A percentile compares a stretch with the other conserved stretches of the same genome.
Conservation (phyloP, 2,329 filamentous ascomycete genomes). For the Juglanconis juglandina region DNA sequence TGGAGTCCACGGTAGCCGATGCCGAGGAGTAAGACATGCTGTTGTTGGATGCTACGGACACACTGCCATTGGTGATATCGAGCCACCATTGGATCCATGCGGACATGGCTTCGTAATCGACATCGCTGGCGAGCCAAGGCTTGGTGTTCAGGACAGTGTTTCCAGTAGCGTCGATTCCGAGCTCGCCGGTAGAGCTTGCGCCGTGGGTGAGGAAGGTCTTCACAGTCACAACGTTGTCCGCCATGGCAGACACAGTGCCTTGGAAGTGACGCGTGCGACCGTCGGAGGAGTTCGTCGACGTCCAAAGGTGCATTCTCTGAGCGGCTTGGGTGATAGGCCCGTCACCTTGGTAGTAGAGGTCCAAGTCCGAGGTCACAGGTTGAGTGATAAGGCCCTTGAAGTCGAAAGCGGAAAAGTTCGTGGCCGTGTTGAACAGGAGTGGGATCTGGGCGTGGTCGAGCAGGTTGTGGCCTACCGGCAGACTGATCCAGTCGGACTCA, state of each 20-base stretch:
- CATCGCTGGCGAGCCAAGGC: constrained; percentile 23
- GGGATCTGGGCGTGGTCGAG: constrained; percentile 18
- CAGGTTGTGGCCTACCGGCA: constrained; percentile 15
- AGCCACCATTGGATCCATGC: constrained; percentile 16
- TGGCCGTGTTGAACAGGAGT: constrained; percentile 19
- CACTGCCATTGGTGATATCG: constrained; percentile 8
- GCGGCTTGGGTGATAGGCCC: constrained; percentile 23
- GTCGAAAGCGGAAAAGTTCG: constrained; percentile 20
- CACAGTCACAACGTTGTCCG: constrained; percentile 20
- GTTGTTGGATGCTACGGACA: background rate
- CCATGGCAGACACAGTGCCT: constrained; percentile 21
- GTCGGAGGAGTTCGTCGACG: constrained; percentile 22
- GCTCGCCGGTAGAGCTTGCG: constrained; percentile 22
- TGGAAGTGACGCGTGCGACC: constrained; percentile 24
- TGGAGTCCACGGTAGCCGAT: background rate
- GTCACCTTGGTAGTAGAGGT: constrained; percentile 22
- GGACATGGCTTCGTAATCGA: constrained; percentile 20
- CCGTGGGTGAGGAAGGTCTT: constrained; percentile 25
- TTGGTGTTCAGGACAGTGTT: constrained; percentile 22
- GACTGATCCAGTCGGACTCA: constrained; percentile 13
- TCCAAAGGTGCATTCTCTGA: constrained; percentile 24
- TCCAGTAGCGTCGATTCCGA: constrained; percentile 22
- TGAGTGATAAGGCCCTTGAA: constrained; percentile 11
- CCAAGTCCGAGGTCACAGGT: constrained; percentile 17
- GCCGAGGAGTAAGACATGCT: background rate